Conservation (phyloP, 2,329 filamentous ascomycete genomes). For the Penicillium thymicola region DNA sequence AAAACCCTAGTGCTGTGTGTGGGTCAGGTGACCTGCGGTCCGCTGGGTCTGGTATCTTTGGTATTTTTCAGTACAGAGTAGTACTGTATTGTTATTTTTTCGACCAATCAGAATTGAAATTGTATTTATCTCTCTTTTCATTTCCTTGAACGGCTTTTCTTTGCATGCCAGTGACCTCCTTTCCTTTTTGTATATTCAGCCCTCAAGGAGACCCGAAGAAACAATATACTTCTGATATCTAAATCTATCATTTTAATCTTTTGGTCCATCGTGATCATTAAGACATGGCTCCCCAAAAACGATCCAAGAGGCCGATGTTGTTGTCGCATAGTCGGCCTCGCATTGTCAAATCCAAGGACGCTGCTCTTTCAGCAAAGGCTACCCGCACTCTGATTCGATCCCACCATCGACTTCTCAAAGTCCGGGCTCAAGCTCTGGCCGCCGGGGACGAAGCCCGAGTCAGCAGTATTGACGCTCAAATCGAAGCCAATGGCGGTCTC, state of each 20-base stretch:
- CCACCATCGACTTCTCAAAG: conserved; percentile 60
- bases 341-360: conserved; percentile 34
- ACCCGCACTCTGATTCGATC: conserved; percentile 58
- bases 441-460: conserved; percentile 45
- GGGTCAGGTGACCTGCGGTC: conserved; percentile 36
- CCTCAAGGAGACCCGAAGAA: background rate
- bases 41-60: conserved; percentile 10
- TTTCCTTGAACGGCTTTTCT: conserved; percentile 4
- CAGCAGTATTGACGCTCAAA: conserved; percentile 46
- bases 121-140: background rate
- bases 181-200: background rate
- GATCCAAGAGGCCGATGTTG: conserved; percentile 34
- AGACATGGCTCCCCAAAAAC: conserved; percentile 31
- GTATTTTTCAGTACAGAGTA: conserved; percentile 1
- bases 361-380: conserved; percentile 53
- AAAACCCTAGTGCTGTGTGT: conserved; percentile 42
- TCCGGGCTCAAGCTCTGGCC: conserved; percentile 50
- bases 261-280: too few species aligned
- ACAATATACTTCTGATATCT: too few species aligned
- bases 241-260: background rate
- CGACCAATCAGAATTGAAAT: conserved; percentile 1
- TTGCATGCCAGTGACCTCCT: background rate
- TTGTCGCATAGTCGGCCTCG: conserved; percentile 49
- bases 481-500: conserved; percentile 57
- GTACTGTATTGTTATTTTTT: background rate